Evolutionary conservation across 371 early-diverging fungal genomes (phyloP), one percentile per base, ranked within the genome.

Genomic region (Lichtheimia corymbifera): DNA sequence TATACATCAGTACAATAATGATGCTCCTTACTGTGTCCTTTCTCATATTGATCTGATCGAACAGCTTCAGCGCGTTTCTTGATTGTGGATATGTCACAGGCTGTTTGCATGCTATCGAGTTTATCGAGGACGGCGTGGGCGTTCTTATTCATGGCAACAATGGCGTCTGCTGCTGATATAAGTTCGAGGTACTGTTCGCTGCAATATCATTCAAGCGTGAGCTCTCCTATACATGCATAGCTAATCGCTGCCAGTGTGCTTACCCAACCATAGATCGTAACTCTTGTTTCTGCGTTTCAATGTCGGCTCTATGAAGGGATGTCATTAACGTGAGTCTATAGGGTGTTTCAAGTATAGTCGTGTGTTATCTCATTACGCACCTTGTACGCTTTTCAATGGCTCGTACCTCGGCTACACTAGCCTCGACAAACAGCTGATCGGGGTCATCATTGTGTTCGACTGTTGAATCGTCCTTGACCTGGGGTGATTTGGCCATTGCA

Each of bases 231-330:
- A 28, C 50, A 41, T 17, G 42, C 43, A 18, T 49, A n/a, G 18
- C 12, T 15, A 12, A 42, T 60, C 13, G 50, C 20, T 13, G 27
- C 17, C 41, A 25, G 18, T 22, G 24, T 27, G 5, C 83, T 65
- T 86, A 93, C 93, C 94, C 93, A 61, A 94, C 94, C 92, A 93
- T 92, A 50, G 87, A 62, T 12, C 94, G 77, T 20, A 94, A 76
- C 56, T 93, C 92, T 68, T 89, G 85, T 70, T 90, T 89, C 72
- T 89, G 91, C 14, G 78, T 78, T 66, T 92, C 93, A 43, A 92
- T 88, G 62, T 88, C 90, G 53, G 58, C 65, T 55, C 86, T 88
- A 71, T 17, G 50, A 42, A 27, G 24, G 4, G 28, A 22, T 57
- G 41, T 45, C 6, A 57, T 35, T 35, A 28, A 4, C 28, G 45